Base-by-base conservation (phyloP, 2,329 filamentous ascomycete genomes). In the Penicillium vulpinum region DNA sequence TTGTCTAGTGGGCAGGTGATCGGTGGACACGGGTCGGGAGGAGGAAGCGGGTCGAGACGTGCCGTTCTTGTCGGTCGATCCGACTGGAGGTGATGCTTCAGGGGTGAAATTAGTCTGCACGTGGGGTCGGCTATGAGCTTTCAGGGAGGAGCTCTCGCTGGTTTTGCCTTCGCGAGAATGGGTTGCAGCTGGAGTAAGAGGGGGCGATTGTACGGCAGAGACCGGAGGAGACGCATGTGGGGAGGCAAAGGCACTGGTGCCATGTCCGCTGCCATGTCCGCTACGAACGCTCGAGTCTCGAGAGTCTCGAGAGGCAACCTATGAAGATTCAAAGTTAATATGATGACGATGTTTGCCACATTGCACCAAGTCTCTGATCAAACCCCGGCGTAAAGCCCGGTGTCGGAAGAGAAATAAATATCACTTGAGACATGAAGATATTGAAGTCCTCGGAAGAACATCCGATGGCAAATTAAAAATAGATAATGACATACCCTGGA, bases 111-210 rank as follows among this genome's bases (percentile, higher is more conserved):
- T 63, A 11, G 70, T 59, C 24, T 74, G 65, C 39, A 67, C 65
- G 50, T 63, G 62, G 48, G 64, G 63, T 54, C 73, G 66, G 58
- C 72, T 75, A 56, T 70, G 67, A 56, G 69, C 62, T 52, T 69
- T 69, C 39, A 69, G 58, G 22, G 62, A 67, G 36, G 69, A 69
- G 51, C 64, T 68, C 56, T 73, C 70, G 48, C 65, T 71, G 55
- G 66, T 62, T 62, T 71, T 73, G 51, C 68, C 80, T 69, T 86
- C 85, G 64, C 80, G 79, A 51, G 83, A 85, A 62, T 81, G 79
- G 41, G 91, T 93, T 50, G 87, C 92, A 53, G 91, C 87, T 18
- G 93, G 93, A 13, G 92, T 97, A 51, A 97, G 82, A 40, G 92
- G 92, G 63, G 93, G 93, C 11, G 92, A 96, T 65, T 93, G 89